phyloP scores from a whole-genome alignment of 805 yeast species.

The Diddensiella santjacobensis region DNA sequence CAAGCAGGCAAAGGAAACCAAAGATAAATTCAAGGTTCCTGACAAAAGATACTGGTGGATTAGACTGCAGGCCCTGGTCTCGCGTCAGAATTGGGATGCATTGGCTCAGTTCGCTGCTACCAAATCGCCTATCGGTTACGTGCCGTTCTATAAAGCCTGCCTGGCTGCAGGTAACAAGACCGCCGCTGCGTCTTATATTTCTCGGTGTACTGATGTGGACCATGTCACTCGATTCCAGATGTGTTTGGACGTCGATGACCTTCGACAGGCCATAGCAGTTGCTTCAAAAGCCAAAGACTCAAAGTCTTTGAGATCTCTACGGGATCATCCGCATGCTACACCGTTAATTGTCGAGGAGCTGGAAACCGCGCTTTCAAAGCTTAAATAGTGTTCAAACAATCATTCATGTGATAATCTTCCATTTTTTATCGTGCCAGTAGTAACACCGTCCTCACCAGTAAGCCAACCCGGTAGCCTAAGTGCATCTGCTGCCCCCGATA shows the following conservation, averaged over 20 bases:
- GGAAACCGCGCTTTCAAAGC: constrained; percentile 10
- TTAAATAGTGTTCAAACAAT: constrained; percentile 2
- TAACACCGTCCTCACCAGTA: constrained; percentile 66
- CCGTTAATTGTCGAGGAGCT: constrained; percentile 17
- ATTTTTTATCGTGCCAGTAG: constrained; percentile 45
- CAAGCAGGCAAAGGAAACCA: constrained; percentile 45
- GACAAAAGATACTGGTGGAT: constrained; percentile 56
- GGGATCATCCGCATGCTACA: constrained; percentile 16
- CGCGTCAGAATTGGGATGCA: constrained; percentile 51
- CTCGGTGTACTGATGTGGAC: constrained; percentile 44
- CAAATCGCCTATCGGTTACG: constrained; percentile 70
- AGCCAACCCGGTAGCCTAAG: constrained; percentile 68
- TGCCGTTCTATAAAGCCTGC: constrained; percentile 56
- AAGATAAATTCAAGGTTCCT: constrained; percentile 52
- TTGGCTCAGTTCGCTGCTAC: constrained; percentile 49
- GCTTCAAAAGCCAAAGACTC: constrained; percentile 31
- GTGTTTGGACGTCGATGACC: constrained; percentile 51
- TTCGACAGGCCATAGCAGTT: constrained; percentile 29
- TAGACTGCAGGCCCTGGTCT: constrained; percentile 46
- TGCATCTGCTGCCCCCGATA: constrained; percentile 46
- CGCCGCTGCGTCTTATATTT: constrained; percentile 59
- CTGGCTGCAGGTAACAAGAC: constrained; percentile 50
- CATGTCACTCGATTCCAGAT: constrained; percentile 48
- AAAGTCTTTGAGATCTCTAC: constrained; percentile 20
- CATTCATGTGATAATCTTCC: constrained; percentile 27